Base-by-base conservation (phyloP, 768 basidiomycete species). In the Leccinum obscurum region DNA sequence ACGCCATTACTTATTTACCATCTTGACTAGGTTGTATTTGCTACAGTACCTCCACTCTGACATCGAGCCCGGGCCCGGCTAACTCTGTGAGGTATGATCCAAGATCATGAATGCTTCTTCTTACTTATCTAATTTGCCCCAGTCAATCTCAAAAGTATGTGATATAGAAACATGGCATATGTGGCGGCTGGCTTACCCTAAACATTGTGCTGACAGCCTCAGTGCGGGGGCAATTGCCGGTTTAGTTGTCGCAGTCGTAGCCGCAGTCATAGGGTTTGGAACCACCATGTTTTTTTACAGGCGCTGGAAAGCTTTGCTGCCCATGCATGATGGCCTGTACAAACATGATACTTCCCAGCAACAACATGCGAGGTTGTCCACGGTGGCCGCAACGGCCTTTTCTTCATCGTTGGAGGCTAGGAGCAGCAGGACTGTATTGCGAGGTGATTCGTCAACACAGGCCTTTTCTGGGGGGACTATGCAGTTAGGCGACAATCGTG, bases 261-360 rank as follows among this genome's bases (percentile, higher is more conserved):
- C 48, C 5, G 71, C 69, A 22, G 7, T 67, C n/a, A 22, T 64
- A 9, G 46, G 62, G 28, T 55, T 55, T 1, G 64, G 52, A 9
- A 60, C 54, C 10, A 68, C 71, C 5, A 8, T 71, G 46, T 58
- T 72, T 55, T 74, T 71, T 39, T 75, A 70, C 34, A 61, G 65
- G 34, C 68, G 68, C 8, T 75, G 72, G 72, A 75, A 62, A 61
- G 63, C 64, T 17, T 63, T 62, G 1, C 22, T 67, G 30, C 56
- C 61, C 28, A 44, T 57, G 20, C 66, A 66, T n/a, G 48, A 55
- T 3, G 60, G 62, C 44, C 48, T 62, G 7, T 63, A 66, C 46
- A 58, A 63, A 46, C 32, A 50, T 37, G 53, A 61, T 46, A 53
- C 62, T 5, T 51, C 60, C 3, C 67, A 65, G 15, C 62, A 59